Evolutionary conservation across 2,329 filamentous ascomycete species (phyloP).

Genomic region (Pseudogymnoascus sp.): DNA sequence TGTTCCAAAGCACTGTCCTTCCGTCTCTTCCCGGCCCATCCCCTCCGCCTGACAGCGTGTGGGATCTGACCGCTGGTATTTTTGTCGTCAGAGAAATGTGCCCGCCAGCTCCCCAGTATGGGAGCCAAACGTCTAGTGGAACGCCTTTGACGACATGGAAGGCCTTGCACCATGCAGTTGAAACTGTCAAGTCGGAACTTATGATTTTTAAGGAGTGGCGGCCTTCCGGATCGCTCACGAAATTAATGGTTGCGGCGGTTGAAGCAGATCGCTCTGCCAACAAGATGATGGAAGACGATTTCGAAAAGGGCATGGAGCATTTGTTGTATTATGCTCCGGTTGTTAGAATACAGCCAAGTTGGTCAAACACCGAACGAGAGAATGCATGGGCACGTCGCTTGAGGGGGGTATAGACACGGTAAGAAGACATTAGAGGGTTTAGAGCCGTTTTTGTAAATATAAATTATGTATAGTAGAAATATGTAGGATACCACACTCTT

Average conservation of each 20-base stretch:
- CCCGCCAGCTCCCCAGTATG: not conserved
- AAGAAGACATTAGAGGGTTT: not conserved
- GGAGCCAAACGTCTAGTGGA: not conserved
- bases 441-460: not conserved
- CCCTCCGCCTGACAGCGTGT: not conserved
- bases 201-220: not conserved
- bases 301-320: not conserved
- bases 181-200: not conserved
- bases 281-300: not conserved
- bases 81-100: not conserved
- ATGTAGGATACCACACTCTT: slow-evolving; percentile 6
- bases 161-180: not conserved
- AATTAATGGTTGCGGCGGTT: not conserved
- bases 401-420: not conserved
- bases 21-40: not conserved
- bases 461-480: slow-evolving; percentile 5
- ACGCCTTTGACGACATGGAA: not conserved
- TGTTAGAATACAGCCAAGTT: not conserved
- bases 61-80: not conserved
- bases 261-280: not conserved
- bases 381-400: not conserved
- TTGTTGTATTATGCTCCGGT: not conserved
- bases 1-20: not conserved
- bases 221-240: not conserved
- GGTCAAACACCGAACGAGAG: not conserved